Evolutionary conservation across 2,329 filamentous ascomycete genomes (phyloP), one percentile per base, ranked within the genome.

Genomic region (Fusarium decemcellulare): DNA sequence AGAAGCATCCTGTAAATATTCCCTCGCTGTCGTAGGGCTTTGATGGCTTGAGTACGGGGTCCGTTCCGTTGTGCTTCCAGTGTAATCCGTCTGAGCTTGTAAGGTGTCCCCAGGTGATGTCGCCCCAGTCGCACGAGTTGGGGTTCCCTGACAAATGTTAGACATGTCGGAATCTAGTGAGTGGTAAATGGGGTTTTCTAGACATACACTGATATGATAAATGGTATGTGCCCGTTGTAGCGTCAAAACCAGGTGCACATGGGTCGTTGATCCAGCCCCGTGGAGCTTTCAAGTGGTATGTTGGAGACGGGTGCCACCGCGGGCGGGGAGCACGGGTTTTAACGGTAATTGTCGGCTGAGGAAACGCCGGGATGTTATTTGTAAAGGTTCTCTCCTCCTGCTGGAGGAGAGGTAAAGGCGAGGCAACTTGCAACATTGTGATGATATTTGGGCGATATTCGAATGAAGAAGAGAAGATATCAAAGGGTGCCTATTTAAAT

Each of bases 1-100:
- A 81, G 5, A 81, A 80, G 39, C 83, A 85, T 5, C 86, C 86
- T 6, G 82, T 85, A 72, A 88, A 88, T 34, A 87, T 83, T 1
- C 86, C 85, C 12, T 86, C 77, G 2, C 82, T 79, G 60, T 88
- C 83, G 70, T 87, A 87, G 8, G 77, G 76, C 42, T 78, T 78
- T 76, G 58, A 70, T 0, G 81, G 81, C 14, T 78, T 78, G 23
- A 60, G 78, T 68, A 66, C 81, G 48, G 60, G 84, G 72, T 56
- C 58, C 7, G 61, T 44, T 37, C 81, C 74, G 27, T 76, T 77
- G 36, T 81, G 78, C 65, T 83, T 68, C 86, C 86, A 87, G 14
- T 79, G 82, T 15, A 82, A 73, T 3, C 72, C 69, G 29, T 79
- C 75, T 27, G 44, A 63, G 58, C 84, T 87, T 4, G 81, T 85